Percentiles rank a stretch among this genome's conserved stretches.
These are phyloP conservation scores for Saccharomycopsis sp. DNA, from an alignment of 805 yeast species.

Conservation along the genomic window DNA sequence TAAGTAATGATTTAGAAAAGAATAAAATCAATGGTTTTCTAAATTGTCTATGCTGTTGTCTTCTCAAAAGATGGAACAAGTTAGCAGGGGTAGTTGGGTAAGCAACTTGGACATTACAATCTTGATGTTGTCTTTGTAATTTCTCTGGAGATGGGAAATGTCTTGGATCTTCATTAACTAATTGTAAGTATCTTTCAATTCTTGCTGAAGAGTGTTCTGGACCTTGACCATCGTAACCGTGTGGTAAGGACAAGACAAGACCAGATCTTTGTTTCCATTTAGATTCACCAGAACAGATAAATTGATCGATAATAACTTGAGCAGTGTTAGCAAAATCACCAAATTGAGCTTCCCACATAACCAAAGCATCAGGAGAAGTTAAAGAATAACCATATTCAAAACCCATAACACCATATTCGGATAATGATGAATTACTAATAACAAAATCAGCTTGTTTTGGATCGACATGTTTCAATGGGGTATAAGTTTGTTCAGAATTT, in stretches of 20 bases:
- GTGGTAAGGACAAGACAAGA: constrained; percentile 89
- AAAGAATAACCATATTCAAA: constrained; percentile 98
- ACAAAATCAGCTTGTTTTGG: constrained; percentile 81
- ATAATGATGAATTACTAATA: constrained; percentile 89
- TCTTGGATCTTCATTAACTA: constrained; percentile 95
- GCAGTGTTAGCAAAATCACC: constrained; percentile 99
- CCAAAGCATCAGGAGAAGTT: constrained; percentile 94
- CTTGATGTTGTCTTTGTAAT: constrained; percentile 96
- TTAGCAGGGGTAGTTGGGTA: constrained; percentile 98
- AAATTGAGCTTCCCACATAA: constrained; percentile 99
- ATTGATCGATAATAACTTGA: constrained; percentile 95
- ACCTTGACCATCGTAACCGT: constrained; percentile 99
- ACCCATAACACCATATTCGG: constrained; percentile 99
- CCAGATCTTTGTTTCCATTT: constrained; percentile 99
- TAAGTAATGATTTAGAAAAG: constrained; percentile 88
- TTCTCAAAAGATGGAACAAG: constrained; percentile 91
- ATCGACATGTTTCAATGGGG: constrained; percentile 76
- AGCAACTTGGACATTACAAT: constrained; percentile 94
- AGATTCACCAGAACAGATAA: constrained; percentile 92
- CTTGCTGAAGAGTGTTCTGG: constrained; percentile 99
- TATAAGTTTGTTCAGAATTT: constrained; percentile 70
- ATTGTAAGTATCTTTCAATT: constrained; percentile 91
- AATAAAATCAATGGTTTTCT: constrained; percentile 82
- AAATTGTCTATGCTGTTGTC: constrained; percentile 99
- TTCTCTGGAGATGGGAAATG: constrained; percentile 84